Conservation (phyloP, 495 filamentous ascomycete species). For the Pyronema omphalodes region DNA sequence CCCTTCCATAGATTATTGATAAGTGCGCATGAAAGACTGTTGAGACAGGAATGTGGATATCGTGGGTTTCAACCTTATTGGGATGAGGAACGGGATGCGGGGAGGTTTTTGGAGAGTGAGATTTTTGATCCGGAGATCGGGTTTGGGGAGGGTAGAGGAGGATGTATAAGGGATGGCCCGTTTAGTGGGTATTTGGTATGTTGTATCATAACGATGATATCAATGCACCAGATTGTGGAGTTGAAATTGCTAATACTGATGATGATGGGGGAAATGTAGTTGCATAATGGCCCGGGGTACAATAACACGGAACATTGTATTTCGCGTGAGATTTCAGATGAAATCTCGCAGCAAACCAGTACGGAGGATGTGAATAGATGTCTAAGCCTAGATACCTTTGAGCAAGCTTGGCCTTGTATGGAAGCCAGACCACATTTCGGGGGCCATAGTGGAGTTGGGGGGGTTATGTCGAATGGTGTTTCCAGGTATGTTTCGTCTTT, state of each 20-base stretch:
- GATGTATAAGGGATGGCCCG: slow-evolving; percentile 10
- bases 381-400: slow-evolving; percentile 18
- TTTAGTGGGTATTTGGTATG: slow-evolving; percentile 6
- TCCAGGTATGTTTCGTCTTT: not conserved
- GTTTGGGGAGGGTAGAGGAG: slow-evolving; percentile 38
- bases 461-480: slow-evolving; percentile 1
- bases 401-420: slow-evolving; percentile 26
- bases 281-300: slow-evolving; percentile 22
- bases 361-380: slow-evolving; percentile 23
- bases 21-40: slow-evolving; percentile 27
- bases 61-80: slow-evolving; percentile 30
- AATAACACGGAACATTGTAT: slow-evolving; percentile 25
- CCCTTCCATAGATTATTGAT: slow-evolving; percentile 16
- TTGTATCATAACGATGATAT: not conserved
- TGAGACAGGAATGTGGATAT: slow-evolving; percentile 31
- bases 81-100: slow-evolving; percentile 19
- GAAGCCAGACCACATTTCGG: slow-evolving; percentile 26
- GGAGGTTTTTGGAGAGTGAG: slow-evolving; percentile 34
- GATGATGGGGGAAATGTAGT: not conserved
- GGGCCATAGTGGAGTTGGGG: slow-evolving; percentile 25
- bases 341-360: slow-evolving; percentile 7
- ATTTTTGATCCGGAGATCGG: slow-evolving; percentile 44
- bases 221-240: too few relatives aligned
- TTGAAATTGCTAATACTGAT: not conserved
- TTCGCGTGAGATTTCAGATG: slow-evolving; percentile 22